Evolutionary conservation across 805 yeast genomes (phyloP).

Genomic region (Wickerhamia fluorescens): DNA sequence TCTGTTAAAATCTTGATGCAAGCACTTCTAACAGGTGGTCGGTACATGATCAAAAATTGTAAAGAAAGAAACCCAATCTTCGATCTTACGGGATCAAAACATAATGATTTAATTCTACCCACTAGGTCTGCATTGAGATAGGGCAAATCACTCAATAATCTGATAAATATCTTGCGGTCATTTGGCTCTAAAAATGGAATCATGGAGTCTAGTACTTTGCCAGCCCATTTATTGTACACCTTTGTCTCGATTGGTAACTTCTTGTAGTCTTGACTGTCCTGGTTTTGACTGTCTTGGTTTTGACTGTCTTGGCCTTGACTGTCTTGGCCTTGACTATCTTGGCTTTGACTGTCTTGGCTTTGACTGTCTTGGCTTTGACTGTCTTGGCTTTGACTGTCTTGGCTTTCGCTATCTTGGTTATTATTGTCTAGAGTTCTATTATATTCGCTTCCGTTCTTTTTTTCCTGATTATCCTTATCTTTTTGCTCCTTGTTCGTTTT

Average conservation of each 20-base stretch:
- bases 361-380: background rate
- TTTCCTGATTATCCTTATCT: slow-evolving; percentile 3
- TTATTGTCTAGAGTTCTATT: background rate
- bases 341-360: slow-evolving; percentile 1
- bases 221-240: slow-evolving; percentile 62
- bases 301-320: background rate
- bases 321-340: background rate
- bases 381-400: background rate
- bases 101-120: slow-evolving; percentile 58
- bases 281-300: background rate
- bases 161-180: slow-evolving; percentile 74
- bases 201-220: slow-evolving; percentile 64
- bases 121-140: slow-evolving; percentile 58
- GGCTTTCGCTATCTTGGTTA: background rate
- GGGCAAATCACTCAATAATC: slow-evolving; percentile 85
- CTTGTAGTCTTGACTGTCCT: slow-evolving; percentile 1
- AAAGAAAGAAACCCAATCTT: slow-evolving; percentile 77
- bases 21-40: slow-evolving; percentile 70
- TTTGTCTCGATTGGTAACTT: slow-evolving; percentile 38
- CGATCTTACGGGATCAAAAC: slow-evolving; percentile 79
- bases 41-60: slow-evolving; percentile 76
- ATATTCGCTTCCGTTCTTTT: no score
- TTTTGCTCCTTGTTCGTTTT: slow-evolving; percentile 10
- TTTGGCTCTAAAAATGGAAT: slow-evolving; percentile 77
- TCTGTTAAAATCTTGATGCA: slow-evolving; percentile 46